Percentiles rank a stretch among this genome's conserved stretches.
These are phyloP conservation scores for Balamuthia mandrillaris DNA, from an alignment of 208 protist genomes.

Conservation along the genomic window DNA sequence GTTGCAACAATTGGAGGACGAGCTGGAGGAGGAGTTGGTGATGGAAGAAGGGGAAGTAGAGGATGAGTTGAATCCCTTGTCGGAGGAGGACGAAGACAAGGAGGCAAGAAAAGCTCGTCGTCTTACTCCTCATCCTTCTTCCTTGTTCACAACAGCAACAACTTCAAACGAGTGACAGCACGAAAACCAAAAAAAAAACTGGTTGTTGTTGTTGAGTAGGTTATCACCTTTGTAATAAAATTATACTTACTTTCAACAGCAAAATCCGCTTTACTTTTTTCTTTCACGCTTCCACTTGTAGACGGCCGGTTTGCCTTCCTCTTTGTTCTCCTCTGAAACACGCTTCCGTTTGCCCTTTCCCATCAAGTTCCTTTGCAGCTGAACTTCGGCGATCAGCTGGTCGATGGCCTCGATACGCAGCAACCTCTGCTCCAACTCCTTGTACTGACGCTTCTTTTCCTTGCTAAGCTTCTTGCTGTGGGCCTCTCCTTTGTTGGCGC, in stretches of 20 bases:
- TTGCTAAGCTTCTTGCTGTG: not conserved
- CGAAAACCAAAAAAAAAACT: no score
- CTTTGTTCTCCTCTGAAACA: not conserved
- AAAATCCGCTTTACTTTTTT: not conserved
- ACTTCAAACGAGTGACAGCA: no score
- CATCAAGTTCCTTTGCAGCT: not conserved
- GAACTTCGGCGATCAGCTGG: not conserved
- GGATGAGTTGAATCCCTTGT: not conserved
- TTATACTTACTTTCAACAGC: not conserved
- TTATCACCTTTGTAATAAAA: not conserved
- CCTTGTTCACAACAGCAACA: no score
- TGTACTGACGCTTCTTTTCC: slow-evolving; percentile 10
- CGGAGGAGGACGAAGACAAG: not conserved
- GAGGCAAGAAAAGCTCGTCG: not conserved
- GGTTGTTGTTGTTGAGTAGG: not conserved
- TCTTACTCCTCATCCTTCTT: not conserved
- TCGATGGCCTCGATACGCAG: not conserved
- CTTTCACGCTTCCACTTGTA: slow-evolving; percentile 24
- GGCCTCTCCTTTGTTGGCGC: not conserved
- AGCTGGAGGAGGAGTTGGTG: not conserved
- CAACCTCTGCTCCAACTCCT: not conserved
- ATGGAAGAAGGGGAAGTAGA: not conserved
- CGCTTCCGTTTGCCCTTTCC: not conserved
- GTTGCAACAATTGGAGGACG: no score
- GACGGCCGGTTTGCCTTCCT: not conserved